Percentiles rank a stretch among this genome's conserved stretches.
Evolutionary conservation across 1,284 basidiomycete species (phyloP).

Genomic region (Coniferiporia weirii): DNA sequence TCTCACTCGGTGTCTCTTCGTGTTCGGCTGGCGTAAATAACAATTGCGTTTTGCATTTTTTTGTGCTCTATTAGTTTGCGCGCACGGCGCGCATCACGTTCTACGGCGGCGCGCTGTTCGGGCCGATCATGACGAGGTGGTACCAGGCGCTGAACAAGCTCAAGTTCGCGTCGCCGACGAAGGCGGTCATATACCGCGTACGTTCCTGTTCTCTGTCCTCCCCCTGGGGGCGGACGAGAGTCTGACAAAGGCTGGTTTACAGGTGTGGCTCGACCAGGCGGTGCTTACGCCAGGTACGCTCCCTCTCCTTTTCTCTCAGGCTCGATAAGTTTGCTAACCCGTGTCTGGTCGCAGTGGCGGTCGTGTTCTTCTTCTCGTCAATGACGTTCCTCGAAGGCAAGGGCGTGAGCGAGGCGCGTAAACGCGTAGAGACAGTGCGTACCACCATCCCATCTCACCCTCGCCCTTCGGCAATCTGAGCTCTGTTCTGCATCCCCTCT

Average conservation of each 20-base stretch:
- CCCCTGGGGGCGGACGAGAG: not conserved
- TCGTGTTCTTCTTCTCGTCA: constrained; percentile 68
- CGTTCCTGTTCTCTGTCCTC: constrained; percentile 20
- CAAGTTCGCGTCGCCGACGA: constrained; percentile 53
- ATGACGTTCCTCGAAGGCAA: constrained; percentile 75
- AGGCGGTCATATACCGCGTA: constrained; percentile 56
- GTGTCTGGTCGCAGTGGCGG: constrained; percentile 39
- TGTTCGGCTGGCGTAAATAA: not conserved
- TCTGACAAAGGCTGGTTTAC: not conserved
- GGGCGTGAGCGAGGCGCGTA: constrained; percentile 45
- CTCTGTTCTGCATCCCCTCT: not conserved
- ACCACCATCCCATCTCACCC: not conserved
- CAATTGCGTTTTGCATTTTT: too few species aligned
- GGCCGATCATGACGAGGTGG: constrained; percentile 71
- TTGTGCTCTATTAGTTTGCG: constrained; percentile 39
- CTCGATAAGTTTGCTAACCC: constrained; percentile 7
- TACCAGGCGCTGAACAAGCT: constrained; percentile 59
- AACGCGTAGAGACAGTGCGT: constrained; percentile 51
- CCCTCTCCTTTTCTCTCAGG: not conserved
- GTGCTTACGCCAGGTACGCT: constrained; percentile 59
- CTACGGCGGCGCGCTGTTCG: constrained; percentile 71
- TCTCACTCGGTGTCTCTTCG: constrained; percentile 16
- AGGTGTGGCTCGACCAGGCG: constrained; percentile 74
- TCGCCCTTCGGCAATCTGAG: not conserved
- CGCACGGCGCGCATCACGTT: constrained; percentile 69